Conservation (phyloP, 2,329 filamentous ascomycete species). For the Colletotrichum tamarilloi region DNA sequence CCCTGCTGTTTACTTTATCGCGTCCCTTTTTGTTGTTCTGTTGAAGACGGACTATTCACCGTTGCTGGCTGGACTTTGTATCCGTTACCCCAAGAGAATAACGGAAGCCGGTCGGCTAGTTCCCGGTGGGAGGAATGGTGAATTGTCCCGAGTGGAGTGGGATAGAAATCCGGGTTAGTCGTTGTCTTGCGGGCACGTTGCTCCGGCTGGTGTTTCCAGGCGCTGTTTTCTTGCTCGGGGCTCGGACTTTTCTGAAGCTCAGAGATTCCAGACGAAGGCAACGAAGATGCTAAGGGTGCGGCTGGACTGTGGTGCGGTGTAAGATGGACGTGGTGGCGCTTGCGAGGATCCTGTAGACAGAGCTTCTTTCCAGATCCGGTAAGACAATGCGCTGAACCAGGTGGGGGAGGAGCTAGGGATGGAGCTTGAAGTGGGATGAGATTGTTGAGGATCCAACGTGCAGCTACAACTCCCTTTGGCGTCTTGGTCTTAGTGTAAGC, state of each 20-base stretch:
- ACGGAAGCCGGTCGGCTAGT: neutral
- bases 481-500: neutral
- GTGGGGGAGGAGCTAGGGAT: neutral
- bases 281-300: neutral
- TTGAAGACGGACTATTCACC: neutral
- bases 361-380: conserved; percentile 33
- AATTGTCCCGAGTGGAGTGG: neutral
- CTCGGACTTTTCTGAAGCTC: conserved; percentile 19
- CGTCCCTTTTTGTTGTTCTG: neutral
- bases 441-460: conserved; percentile 6
- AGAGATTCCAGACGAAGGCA: neutral
- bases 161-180: neutral
- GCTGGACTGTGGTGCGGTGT: neutral
- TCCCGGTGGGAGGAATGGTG: neutral
- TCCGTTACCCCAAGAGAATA: no score
- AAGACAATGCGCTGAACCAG: neutral
- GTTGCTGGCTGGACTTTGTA: neutral
- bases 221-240: conserved; percentile 6
- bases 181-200: conserved; percentile 16
- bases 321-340: conserved; percentile 6
- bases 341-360: neutral
- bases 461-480: neutral
- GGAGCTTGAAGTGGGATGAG: neutral
- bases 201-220: neutral
- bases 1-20: neutral